phyloP scores from a whole-genome alignment of 805 yeast genomes.

The Clavispora phyllophila region DNA sequence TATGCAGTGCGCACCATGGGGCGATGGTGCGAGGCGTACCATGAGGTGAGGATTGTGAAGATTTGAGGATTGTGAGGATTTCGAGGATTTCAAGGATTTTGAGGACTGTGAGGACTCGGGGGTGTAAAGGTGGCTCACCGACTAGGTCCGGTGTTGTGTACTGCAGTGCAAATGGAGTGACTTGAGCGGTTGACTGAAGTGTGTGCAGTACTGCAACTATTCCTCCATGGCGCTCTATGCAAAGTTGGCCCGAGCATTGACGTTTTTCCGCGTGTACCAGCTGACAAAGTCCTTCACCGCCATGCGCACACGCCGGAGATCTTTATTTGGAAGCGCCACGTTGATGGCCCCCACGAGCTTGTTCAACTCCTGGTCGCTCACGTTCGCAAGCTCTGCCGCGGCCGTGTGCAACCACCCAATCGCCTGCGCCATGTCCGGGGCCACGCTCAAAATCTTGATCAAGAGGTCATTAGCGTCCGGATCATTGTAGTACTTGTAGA shows the following conservation, averaged over 20 bases:
- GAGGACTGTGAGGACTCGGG: too few species aligned
- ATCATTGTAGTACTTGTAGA: constrained; percentile 66
- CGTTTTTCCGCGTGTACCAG: constrained; percentile 79
- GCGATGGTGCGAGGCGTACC: too few species aligned
- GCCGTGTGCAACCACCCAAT: constrained; percentile 60
- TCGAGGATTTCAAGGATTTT: too few species aligned
- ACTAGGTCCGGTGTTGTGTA: too few species aligned
- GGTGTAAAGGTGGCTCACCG: too few species aligned
- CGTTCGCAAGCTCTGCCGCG: constrained; percentile 55
- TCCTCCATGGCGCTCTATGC: neutral
- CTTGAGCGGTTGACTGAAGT: too few species aligned
- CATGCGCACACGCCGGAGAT: constrained; percentile 67
- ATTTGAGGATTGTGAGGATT: too few species aligned
- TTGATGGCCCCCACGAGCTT: constrained; percentile 55
- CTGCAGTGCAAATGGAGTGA: too few species aligned
- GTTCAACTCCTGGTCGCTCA: constrained; percentile 61
- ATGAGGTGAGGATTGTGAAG: too few species aligned
- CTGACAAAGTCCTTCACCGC: constrained; percentile 71
- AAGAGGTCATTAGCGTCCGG: constrained; percentile 74
- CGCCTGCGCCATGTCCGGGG: constrained; percentile 41
- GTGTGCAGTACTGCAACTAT: too few species aligned
- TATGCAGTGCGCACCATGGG: too few species aligned
- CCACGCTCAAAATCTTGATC: constrained; percentile 52
- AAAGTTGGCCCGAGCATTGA: constrained; percentile 24
- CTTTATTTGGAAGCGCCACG: constrained; percentile 61